phyloP scores from a whole-genome alignment of 768 basidiomycete species.

The Agrocybe pediades region DNA sequence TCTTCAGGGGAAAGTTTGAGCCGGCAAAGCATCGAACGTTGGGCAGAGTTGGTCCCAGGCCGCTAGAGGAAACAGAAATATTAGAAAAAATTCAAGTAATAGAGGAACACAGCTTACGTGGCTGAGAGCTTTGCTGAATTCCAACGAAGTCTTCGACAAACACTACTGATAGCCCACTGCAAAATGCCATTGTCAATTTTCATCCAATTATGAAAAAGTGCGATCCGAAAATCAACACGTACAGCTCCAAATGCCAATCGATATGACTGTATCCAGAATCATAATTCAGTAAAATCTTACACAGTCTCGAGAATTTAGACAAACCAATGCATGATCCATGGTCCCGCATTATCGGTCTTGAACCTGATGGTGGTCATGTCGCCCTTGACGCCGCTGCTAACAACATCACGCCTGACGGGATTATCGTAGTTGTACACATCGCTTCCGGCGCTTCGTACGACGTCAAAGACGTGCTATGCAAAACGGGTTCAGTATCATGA shows the following conservation, averaged over 20 bases:
- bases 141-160: constrained; percentile 34
- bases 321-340: constrained; percentile 43
- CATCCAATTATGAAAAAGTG: neutral
- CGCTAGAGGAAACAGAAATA: constrained; percentile 11
- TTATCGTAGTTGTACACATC: constrained; percentile 42
- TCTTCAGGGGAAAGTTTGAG: constrained; percentile 7
- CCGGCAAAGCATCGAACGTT: constrained; percentile 19
- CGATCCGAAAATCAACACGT: constrained; percentile 6
- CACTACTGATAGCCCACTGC: constrained; percentile 35
- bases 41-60: constrained; percentile 38
- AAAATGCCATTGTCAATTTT: neutral
- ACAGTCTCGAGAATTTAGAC: constrained; percentile 6
- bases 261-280: no score
- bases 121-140: constrained; percentile 15
- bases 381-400: constrained; percentile 26
- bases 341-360: constrained; percentile 63
- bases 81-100: neutral
- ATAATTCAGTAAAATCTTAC: no score
- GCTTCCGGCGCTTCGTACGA: constrained; percentile 42
- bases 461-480: constrained; percentile 37
- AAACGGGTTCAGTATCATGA: neutral
- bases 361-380: constrained; percentile 57
- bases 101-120: constrained; percentile 16
- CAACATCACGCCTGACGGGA: constrained; percentile 46
- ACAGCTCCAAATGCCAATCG: constrained; percentile 48